Evolutionary conservation across 2,329 filamentous ascomycete genomes (phyloP), one percentile per base, ranked within the genome.

Genomic region (Microthyrium microscopicum): DNA sequence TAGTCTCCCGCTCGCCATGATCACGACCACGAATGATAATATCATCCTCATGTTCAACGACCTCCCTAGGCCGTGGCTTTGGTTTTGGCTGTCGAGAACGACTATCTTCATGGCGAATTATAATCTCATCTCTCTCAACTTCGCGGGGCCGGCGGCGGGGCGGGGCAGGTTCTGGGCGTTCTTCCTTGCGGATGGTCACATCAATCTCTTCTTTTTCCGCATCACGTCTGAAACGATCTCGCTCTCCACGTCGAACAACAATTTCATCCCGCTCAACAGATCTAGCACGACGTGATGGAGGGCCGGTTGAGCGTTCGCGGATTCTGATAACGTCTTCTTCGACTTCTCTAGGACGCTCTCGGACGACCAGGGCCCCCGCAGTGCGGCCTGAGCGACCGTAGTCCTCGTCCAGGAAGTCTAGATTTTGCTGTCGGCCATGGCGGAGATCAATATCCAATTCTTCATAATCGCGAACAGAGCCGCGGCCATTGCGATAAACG

Each of bases 341-440:
- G 4, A 47, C 33, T 22, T 45, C 46, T 33, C 42, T 50, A 25
- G 58, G 57, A 25, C 57, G 54, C 8, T 58, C 46, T 15, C 58
- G 56, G 33, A 65, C 45, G 46, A 68, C 50, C 50, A 64, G 35
- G 41, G 57, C 44, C 44, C 64, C 50, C 41, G 62, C 47, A n/a
- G n/a, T n/a, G 20, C 29, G 18, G 40, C 45, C 48, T 31, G 52
- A 52, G 35, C 57, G 51, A 40, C 57, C 60, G 45, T 64, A 63
- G 44, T 63, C 60, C 37, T 65, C 61, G 29, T 60, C 53, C 37
- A 66, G 50, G 45, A 65, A 64, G 42, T 64, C 61, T n/a, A n/a
- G n/a, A n/a, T n/a, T n/a, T 33, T 61, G 62, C 35, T 53, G 50
- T 30, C 57, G 55, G 35, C 41, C 35, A 26, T 47, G 47, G 34